Evolutionary conservation across 2,329 filamentous ascomycete genomes (phyloP).

Genomic region (Phyllachora maydis): DNA sequence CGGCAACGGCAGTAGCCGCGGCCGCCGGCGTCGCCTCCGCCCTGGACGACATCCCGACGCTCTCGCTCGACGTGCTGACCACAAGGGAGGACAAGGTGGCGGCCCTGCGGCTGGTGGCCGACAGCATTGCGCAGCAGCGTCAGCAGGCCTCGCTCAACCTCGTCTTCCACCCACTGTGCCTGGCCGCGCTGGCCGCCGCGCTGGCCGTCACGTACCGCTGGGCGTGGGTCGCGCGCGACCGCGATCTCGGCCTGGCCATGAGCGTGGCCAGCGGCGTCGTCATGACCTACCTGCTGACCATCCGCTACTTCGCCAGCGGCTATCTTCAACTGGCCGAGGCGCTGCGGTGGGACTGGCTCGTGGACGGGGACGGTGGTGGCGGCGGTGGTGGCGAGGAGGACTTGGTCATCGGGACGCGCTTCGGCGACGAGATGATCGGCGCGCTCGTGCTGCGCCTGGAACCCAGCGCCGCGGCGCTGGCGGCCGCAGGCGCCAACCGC

Average conservation of each 20-base stretch:
- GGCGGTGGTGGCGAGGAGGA: constrained; percentile 21
- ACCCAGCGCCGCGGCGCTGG: constrained; percentile 9
- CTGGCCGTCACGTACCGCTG: constrained; percentile 24
- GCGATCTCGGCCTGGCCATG: constrained; percentile 31
- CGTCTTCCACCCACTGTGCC: constrained; percentile 37
- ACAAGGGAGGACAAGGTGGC: constrained; percentile 38
- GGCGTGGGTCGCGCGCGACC: constrained; percentile 16
- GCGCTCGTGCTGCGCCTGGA: constrained; percentile 49
- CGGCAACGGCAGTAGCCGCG: constrained; percentile 1
- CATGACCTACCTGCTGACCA: constrained; percentile 39
- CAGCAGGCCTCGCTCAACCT: constrained; percentile 43
- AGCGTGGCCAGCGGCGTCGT: constrained; percentile 38
- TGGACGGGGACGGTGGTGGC: constrained; percentile 7
- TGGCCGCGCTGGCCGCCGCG: constrained; percentile 22
- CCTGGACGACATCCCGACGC: constrained; percentile 34
- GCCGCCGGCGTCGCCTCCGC: constrained; percentile 13
- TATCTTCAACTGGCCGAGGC: constrained; percentile 44
- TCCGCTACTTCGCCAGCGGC: constrained; percentile 35
- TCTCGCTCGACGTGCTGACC: constrained; percentile 38
- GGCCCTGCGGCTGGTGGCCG: constrained; percentile 54
- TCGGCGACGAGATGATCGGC: constrained; percentile 49
- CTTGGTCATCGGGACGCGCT: constrained; percentile 43
- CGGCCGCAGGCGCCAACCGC: constrained; percentile 8
- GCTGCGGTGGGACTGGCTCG: constrained; percentile 41
- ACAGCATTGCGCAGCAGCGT: constrained; percentile 67